Percentiles rank a stretch among this genome's conserved stretches.
Conservation (phyloP, 305 asterid genomes). For the Fraxinus angustifolia region DNA sequence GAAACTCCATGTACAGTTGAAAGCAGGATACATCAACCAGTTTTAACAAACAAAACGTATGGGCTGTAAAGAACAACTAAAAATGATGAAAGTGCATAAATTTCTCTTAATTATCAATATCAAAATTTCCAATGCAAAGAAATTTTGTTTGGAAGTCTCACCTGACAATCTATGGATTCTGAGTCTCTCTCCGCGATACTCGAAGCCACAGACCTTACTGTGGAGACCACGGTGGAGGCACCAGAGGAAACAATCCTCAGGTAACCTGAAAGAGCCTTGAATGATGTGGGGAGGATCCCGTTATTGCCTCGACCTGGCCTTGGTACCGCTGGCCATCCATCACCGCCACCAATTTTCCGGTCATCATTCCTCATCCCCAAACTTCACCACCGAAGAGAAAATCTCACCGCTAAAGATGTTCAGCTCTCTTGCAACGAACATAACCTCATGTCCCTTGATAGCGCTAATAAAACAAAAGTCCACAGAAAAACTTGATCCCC, state of each 20-base stretch:
- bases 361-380: conserved; percentile 65
- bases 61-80: not conserved
- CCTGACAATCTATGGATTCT: conserved; percentile 65
- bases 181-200: conserved; percentile 73
- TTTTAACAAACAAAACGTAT: not conserved
- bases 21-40: conserved; percentile 1
- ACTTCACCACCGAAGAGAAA: conserved; percentile 25
- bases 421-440: conserved; percentile 35
- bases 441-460: conserved; percentile 32
- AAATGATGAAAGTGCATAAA: not conserved
- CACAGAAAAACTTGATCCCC: conserved; percentile 19
- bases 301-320: conserved; percentile 41
- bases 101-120: not conserved
- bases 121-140: not conserved
- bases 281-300: conserved; percentile 64
- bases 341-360: conserved; percentile 39
- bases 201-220: conserved; percentile 81
- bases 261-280: conserved; percentile 64
- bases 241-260: conserved; percentile 76
- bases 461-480: not conserved
- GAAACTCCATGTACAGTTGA: conserved; percentile 5
- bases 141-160: conserved; percentile 17
- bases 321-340: conserved; percentile 42
- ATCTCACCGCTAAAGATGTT: conserved; percentile 20
- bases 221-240: conserved; percentile 80